Base-by-base conservation (phyloP, 2,329 filamentous ascomycete genomes). In the Graphilbum fragrans region DNA sequence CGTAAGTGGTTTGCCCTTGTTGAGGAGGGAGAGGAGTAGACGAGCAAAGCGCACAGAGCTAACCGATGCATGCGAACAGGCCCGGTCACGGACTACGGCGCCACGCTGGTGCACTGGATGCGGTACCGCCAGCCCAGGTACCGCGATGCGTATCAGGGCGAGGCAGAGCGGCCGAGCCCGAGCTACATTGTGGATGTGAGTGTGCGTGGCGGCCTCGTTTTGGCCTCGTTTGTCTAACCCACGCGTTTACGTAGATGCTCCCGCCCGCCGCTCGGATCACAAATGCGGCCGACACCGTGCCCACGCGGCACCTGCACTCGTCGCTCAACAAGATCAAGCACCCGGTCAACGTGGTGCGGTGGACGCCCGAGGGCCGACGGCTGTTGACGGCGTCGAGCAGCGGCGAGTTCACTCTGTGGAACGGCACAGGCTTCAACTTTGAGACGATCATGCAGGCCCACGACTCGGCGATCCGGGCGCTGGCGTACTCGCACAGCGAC, bases 401-500 rank as follows among this genome's bases (percentile, higher is more conserved):
- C 58, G 92, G 92, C 55, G 92, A 98, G 59, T 98, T 98, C 55
- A 98, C 93, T 32, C 64, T 98, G 4, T 98, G 92, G 92, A 98
- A 98, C 58, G 92, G 92, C 48, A 96, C 90, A 35, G 90, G 87
- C 20, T 98, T 98, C 73, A 96, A 98, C 61, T 98, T 98, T 53
- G 92, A 98, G 65, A 96, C 92, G 4, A 95, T 98, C 22, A 95
- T 95, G 84, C 88, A 94, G 67, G 90, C 90, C 32, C 90, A 96
- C 60, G 90, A 95, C 61, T 79, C 80, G 42, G 84, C 86, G 31
- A 87, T 94, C 49, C 77, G 86, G 51, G 80, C 83, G 10, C 70
- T 88, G 36, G 77, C 79, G 49, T 98, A 94, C 67, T 94, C 92
- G 3, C 86, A 96, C 61, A 93, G 84, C 53, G 86, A 94, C 56